Evolutionary conservation across 768 basidiomycete species (phyloP).

Genomic region (Serendipita sp.): DNA sequence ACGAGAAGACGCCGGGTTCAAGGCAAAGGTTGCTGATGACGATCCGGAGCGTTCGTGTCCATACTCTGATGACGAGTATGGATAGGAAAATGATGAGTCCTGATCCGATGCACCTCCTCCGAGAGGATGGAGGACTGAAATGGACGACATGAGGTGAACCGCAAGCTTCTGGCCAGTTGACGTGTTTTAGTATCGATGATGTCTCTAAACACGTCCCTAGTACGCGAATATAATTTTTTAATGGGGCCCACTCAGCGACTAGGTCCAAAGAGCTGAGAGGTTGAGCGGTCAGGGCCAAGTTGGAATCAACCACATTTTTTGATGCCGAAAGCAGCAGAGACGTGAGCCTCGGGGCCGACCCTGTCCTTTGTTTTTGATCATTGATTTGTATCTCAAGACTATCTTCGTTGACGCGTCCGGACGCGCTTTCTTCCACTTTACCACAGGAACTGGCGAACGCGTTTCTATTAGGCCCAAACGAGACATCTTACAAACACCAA

Average conservation of each 20-base stretch:
- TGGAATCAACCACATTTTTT: no score
- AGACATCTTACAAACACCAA: slow-evolving; percentile 46
- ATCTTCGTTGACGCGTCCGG: background rate
- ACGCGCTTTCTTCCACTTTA: slow-evolving; percentile 1
- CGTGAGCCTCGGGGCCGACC: background rate
- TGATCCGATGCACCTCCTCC: background rate
- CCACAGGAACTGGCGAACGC: slow-evolving; percentile 11
- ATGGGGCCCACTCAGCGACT: no score
- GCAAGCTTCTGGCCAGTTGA: background rate
- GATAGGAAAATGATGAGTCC: background rate
- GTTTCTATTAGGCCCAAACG: slow-evolving; percentile 28
- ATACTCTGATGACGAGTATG: background rate
- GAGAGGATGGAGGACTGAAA: background rate
- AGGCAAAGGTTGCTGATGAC: background rate
- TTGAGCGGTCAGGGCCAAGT: no score
- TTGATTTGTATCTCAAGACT: background rate
- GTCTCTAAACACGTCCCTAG: no score
- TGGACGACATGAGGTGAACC: background rate
- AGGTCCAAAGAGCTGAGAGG: no score
- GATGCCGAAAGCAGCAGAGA: background rate
- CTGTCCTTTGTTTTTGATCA: no score
- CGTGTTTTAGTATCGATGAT: background rate
- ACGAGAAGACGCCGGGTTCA: slow-evolving; percentile 5
- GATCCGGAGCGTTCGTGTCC: background rate
- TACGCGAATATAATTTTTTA: no score